Conservation (phyloP, 2,329 filamentous ascomycete species). For the Cladobotryum protrusum region DNA sequence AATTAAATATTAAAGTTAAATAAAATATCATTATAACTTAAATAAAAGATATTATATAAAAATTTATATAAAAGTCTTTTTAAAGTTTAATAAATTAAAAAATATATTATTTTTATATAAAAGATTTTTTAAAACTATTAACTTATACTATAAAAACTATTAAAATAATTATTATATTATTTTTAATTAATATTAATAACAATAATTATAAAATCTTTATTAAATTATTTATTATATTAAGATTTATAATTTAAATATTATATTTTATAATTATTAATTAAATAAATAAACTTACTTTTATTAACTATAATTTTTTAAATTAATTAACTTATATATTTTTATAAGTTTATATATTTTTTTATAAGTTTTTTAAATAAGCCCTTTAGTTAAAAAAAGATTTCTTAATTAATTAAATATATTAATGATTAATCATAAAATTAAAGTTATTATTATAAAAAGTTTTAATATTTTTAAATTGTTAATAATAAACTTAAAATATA, state of each 20-base stretch:
- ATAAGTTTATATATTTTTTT: too few species aligned
- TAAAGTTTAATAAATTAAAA: too few species aligned
- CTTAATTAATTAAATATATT: too few species aligned
- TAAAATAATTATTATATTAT: neutral
- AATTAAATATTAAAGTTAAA: too few species aligned
- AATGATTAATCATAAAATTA: too few species aligned
- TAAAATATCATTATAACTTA: too few species aligned
- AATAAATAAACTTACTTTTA: neutral
- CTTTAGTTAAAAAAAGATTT: too few species aligned
- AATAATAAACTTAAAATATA: neutral
- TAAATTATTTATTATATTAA: neutral
- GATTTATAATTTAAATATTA: neutral
- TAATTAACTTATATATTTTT: slow-evolving; percentile 1
- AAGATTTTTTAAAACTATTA: neutral
- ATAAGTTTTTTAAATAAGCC: neutral
- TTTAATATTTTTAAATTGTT: neutral
- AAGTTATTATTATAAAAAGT: too few species aligned
- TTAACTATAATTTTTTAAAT: neutral
- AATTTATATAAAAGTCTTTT: too few species aligned
- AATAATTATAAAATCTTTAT: neutral
- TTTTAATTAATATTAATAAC: neutral
- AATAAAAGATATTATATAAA: too few species aligned
- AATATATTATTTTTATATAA: too few species aligned
- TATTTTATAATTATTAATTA: neutral
- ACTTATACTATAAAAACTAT: neutral